These are phyloP conservation scores for Syzygium syzygioides DNA, from an alignment of 441 rosid species.

Conservation along the genomic window DNA sequence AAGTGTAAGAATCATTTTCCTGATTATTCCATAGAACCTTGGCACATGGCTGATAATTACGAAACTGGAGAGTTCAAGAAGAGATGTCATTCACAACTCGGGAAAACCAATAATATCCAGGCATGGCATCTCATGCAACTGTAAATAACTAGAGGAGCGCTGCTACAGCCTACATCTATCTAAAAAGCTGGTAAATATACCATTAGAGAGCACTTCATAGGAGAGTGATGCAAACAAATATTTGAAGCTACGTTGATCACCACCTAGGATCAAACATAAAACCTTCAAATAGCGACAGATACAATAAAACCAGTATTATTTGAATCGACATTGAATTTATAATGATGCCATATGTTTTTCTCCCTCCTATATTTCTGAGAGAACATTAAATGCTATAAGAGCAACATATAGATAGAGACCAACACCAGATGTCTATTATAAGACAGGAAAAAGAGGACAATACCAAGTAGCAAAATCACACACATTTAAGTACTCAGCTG, in stretches of 20 bases:
- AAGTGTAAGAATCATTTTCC: background rate
- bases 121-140: background rate
- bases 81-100: background rate
- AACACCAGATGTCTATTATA: background rate
- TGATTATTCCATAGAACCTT: background rate
- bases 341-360: background rate
- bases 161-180: background rate
- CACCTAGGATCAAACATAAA: background rate
- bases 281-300: background rate
- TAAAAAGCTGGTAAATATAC: background rate
- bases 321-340: background rate
- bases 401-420: background rate
- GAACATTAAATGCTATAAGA: background rate
- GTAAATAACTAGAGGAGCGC: background rate
- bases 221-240: background rate
- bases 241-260: background rate
- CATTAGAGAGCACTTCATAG: background rate
- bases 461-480: background rate
- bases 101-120: background rate
- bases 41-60: background rate
- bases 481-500: background rate
- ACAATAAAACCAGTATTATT: background rate
- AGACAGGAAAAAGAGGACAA: background rate
- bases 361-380: background rate
- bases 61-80: background rate